Percentiles rank a stretch among this genome's conserved stretches.
Evolutionary conservation across 2,329 filamentous ascomycete species (phyloP).

Genomic region (Fusarium abutilonis): DNA sequence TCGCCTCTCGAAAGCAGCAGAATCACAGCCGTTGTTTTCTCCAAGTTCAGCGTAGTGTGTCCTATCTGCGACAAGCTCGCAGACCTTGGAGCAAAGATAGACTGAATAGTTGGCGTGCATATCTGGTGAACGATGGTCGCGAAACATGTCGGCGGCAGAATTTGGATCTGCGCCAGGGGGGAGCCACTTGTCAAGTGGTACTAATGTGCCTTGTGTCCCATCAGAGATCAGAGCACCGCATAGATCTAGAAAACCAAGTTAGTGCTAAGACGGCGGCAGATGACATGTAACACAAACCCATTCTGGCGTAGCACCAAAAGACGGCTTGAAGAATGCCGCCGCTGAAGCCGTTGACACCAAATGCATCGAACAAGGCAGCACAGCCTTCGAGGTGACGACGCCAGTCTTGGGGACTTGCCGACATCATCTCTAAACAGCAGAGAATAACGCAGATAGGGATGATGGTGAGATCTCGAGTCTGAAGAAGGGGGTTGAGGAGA

Average conservation of each 20-base stretch:
- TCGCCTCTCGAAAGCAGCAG: constrained; percentile 52
- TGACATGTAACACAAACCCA: constrained; percentile 53
- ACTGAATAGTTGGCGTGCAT: constrained; percentile 69
- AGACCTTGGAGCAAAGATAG: constrained; percentile 63
- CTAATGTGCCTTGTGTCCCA: constrained; percentile 61
- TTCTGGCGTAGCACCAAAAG: constrained; percentile 69
- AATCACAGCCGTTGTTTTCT: constrained; percentile 56
- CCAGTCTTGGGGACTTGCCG: constrained; percentile 59
- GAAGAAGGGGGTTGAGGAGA: constrained; percentile 50
- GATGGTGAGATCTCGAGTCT: constrained; percentile 47
- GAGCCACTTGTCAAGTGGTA: constrained; percentile 60
- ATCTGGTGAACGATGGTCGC: constrained; percentile 53
- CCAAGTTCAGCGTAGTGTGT: constrained; percentile 60
- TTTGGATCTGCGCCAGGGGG: constrained; percentile 51
- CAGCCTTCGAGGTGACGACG: constrained; percentile 66
- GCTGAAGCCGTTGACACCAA: constrained; percentile 63
- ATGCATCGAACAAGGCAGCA: constrained; percentile 63
- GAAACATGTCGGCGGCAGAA: constrained; percentile 52
- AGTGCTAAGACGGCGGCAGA: background rate
- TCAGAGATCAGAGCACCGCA: constrained; percentile 66
- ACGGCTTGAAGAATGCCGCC: constrained; percentile 63
- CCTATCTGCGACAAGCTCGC: constrained; percentile 60
- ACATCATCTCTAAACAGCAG: constrained; percentile 57
- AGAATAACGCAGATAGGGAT: constrained; percentile 54
- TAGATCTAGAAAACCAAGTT: constrained; percentile 53